These are phyloP conservation scores for Kodamaea arcana DNA, from an alignment of 1,139 yeast species.

Conservation along the genomic window DNA sequence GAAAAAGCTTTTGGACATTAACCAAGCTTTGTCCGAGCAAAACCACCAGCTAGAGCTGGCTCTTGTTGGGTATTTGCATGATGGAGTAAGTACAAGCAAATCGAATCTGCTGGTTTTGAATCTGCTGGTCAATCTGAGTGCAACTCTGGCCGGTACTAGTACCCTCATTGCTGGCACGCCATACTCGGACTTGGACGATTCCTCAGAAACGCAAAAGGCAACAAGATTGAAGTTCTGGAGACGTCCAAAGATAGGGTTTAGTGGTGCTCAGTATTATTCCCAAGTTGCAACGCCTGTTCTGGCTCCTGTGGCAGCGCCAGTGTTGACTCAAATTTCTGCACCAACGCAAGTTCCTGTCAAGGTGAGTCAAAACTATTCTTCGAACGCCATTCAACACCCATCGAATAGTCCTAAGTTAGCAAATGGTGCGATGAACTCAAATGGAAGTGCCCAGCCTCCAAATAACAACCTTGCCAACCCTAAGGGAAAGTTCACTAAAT, in stretches of 20 bases:
- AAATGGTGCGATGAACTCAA: neutral
- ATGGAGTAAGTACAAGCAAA: neutral
- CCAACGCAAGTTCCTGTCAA: slow-evolving; percentile 4
- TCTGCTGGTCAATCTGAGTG: slow-evolving; percentile 9
- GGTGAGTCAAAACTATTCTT: slow-evolving; percentile 12
- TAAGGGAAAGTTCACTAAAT: slow-evolving; percentile 29
- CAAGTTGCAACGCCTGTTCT: neutral
- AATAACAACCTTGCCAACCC: slow-evolving; percentile 5
- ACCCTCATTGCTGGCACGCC: slow-evolving; percentile 17
- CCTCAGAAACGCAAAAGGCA: slow-evolving; percentile 40
- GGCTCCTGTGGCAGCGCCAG: neutral
- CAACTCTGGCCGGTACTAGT: slow-evolving; percentile 2
- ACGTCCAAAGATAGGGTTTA: slow-evolving; percentile 35
- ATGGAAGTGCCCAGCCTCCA: neutral
- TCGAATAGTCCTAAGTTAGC: slow-evolving; percentile 7
- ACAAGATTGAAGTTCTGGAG: slow-evolving; percentile 54
- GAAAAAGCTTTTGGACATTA: slow-evolving; percentile 21
- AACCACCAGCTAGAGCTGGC: slow-evolving; percentile 19
- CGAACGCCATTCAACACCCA: slow-evolving; percentile 14
- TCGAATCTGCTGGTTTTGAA: neutral
- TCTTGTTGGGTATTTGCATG: slow-evolving; percentile 2
- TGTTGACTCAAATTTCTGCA: slow-evolving; percentile 2
- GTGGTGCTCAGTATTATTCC: slow-evolving; percentile 6
- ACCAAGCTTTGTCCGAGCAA: slow-evolving; percentile 23
- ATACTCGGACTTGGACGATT: slow-evolving; percentile 18